Conservation (phyloP, 139 green algal genomes). For the Picochlorum costavermella region DNA sequence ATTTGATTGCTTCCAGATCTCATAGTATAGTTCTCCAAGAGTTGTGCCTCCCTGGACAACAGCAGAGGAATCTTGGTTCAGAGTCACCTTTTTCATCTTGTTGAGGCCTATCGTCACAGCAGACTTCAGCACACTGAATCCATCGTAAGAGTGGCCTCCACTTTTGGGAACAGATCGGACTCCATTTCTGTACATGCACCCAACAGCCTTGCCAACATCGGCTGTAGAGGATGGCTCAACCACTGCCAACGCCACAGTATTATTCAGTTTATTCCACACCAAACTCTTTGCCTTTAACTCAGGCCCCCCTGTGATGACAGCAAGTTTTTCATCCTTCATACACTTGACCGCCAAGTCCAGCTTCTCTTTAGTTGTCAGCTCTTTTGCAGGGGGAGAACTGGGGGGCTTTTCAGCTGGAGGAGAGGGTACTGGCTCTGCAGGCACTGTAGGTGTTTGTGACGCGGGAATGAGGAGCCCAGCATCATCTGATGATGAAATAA, state of each 20-base stretch:
- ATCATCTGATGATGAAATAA: not conserved
- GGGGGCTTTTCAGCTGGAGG: not conserved
- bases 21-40: not conserved
- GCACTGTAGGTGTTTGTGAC: not conserved
- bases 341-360: not conserved
- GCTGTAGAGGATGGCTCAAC: not conserved
- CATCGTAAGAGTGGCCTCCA: not conserved
- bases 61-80: not conserved
- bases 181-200: not conserved
- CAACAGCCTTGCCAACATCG: not conserved
- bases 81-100: not conserved
- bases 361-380: not conserved
- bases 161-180: not conserved
- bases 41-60: not conserved
- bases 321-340: slow-evolving; percentile 2
- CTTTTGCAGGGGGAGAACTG: not conserved
- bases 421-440: not conserved
- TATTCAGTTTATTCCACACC: slow-evolving; percentile 6
- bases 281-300: not conserved
- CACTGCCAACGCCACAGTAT: not conserved
- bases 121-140: not conserved
- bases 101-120: not conserved
- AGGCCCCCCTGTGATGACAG: not conserved
- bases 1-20: not conserved
- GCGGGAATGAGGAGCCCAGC: not conserved